A percentile compares a stretch with the other conserved stretches of the same genome.
Conservation (phyloP, 306 rosid species). For the Sphenostylis stenocarpa region DNA sequence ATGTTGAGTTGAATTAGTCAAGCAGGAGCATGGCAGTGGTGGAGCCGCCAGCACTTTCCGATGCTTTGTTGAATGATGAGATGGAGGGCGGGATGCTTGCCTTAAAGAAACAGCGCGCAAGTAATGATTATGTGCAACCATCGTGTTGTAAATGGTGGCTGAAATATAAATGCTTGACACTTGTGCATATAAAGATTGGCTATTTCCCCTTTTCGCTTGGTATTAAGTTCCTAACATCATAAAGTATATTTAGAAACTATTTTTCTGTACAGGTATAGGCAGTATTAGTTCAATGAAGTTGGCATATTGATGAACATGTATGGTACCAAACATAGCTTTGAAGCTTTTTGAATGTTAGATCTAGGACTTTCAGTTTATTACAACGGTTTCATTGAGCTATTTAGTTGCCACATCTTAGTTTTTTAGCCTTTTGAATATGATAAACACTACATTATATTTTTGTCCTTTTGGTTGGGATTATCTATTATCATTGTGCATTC, state of each 20-base stretch:
- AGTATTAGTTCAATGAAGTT: not conserved
- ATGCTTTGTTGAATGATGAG: not conserved
- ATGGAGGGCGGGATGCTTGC: not conserved
- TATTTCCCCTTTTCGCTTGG: not conserved
- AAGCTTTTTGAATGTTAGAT: not conserved
- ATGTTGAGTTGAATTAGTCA: not conserved
- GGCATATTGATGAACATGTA: not conserved
- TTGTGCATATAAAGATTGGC: not conserved
- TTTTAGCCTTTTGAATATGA: slow-evolving; percentile 1
- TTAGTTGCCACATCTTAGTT: not conserved
- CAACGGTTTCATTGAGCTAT: not conserved
- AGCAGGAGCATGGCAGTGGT: not conserved
- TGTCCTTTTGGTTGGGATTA: not conserved
- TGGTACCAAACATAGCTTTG: not conserved
- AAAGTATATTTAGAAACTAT: not conserved
- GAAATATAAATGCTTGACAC: not conserved
- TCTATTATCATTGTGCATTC: not conserved
- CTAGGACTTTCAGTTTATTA: not conserved
- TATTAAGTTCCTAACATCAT: not conserved
- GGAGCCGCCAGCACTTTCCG: slow-evolving; percentile 4
- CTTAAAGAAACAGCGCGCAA: not conserved
- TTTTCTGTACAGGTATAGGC: not conserved
- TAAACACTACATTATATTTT: not conserved
- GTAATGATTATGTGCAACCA: not conserved
- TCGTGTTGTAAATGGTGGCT: not conserved